Conservation (phyloP, 176 grass and related monocot species). For the Bothriochloa decipiens region DNA sequence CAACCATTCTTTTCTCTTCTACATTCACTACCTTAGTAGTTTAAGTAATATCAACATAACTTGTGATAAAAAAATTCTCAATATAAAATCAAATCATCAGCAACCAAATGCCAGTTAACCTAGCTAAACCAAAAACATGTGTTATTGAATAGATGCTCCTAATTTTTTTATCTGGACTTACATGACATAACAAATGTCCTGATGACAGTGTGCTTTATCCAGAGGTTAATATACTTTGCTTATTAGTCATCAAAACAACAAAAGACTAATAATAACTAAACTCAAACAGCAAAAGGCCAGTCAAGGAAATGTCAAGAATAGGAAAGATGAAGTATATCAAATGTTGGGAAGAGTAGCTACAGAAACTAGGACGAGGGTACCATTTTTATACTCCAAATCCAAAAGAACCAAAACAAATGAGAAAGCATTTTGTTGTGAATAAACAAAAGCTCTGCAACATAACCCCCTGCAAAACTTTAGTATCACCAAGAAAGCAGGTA, state of each 20-base stretch:
- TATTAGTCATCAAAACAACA: neutral
- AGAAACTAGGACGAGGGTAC: neutral
- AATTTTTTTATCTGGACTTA: neutral
- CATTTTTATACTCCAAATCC: neutral
- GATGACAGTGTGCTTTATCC: neutral
- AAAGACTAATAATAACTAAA: neutral
- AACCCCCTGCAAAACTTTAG: neutral
- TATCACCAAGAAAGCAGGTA: neutral
- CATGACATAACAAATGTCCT: neutral
- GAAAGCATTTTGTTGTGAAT: neutral
- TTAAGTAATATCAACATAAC: constrained; percentile 11
- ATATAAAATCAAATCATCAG: neutral
- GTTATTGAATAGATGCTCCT: neutral
- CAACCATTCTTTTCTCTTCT: neutral
- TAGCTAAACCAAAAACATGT: constrained; percentile 27
- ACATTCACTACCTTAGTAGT: neutral
- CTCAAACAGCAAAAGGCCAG: neutral
- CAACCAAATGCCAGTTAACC: neutral
- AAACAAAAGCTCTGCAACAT: neutral
- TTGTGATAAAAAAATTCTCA: neutral
- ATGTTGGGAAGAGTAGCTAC: neutral
- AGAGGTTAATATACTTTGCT: neutral
- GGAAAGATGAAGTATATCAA: neutral
- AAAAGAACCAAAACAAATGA: neutral
- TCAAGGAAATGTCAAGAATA: neutral